Evolutionary conservation across 495 filamentous ascomycete genomes (phyloP).

Genomic region (Pseudotulostoma volvatum): DNA sequence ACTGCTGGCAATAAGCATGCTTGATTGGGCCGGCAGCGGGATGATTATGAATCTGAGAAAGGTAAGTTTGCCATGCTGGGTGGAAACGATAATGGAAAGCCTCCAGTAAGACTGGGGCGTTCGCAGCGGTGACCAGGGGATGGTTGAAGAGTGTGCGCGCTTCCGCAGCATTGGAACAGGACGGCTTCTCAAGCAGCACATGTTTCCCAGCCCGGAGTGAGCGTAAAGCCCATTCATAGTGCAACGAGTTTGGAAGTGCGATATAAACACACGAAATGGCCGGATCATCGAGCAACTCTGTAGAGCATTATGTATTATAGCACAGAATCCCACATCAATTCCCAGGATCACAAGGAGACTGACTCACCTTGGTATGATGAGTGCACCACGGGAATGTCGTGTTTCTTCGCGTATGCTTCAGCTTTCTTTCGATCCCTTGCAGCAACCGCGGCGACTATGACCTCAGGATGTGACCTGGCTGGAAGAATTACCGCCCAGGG

Average conservation of each 20-base stretch:
- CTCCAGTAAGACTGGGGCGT: constrained; percentile 37
- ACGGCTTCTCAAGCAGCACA: constrained; percentile 34
- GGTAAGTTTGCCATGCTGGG: constrained; percentile 35
- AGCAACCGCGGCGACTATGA: constrained; percentile 40
- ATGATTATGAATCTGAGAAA: constrained; percentile 21
- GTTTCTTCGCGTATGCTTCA: constrained; percentile 36
- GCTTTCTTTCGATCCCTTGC: constrained; percentile 39
- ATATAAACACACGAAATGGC: constrained; percentile 32
- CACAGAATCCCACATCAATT: too few species aligned
- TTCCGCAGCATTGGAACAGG: constrained; percentile 23
- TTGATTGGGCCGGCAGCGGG: constrained; percentile 4
- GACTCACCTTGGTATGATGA: constrained; percentile 26
- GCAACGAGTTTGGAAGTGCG: constrained; percentile 30
- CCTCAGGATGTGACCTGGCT: constrained; percentile 40
- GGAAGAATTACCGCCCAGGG: constrained; percentile 38
- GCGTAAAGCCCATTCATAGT: constrained; percentile 29
- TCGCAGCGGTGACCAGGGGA: constrained; percentile 10
- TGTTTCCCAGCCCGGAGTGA: constrained; percentile 28
- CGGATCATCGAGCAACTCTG: constrained; percentile 24
- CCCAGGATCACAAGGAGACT: too few species aligned
- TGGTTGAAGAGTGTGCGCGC: constrained; percentile 20
- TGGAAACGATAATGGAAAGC: constrained; percentile 43
- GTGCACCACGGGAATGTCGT: constrained; percentile 39
- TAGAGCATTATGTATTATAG: background rate
- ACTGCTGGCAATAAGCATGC: constrained; percentile 4